Evolutionary conservation across 2,329 filamentous ascomycete genomes (phyloP), one percentile per base, ranked within the genome.

Genomic region (Fusarium sp.): DNA sequence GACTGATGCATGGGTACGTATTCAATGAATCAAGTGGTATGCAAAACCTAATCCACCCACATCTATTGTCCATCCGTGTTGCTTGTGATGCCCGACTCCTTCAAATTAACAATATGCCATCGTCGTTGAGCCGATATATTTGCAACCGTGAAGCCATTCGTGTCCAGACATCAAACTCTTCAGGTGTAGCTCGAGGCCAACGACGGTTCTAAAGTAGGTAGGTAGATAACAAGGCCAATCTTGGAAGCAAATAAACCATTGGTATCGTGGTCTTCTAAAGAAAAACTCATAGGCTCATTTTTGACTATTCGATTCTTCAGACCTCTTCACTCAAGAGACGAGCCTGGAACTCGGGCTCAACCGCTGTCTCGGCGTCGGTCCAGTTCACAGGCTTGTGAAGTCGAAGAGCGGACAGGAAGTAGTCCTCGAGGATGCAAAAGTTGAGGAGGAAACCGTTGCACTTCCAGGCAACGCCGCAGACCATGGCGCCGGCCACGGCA

Each of bases 401-500:
- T 49, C 87, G 79, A 36, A 90, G 70, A 12, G 81, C 68, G 78
- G 82, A 86, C 32, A 91, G 75, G 71, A 91, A 89, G 70, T 87
- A 90, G 67, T 91, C 89, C 72, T 91, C 89, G 13, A 91, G 28
- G 2, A 85, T 81, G 29, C 89, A 75, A 51, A 91, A 73, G 72
- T 91, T 91, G 50, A 90, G 75, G 52, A 91, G 72, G 13, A 83
- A 68, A 28, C 73, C 73, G 65, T 85, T 85, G 42, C 74, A 74
- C 53, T 82, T 74, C 88, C 89, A 91, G 1, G 87, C 88, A 6
- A 90, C 62, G 4, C 78, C 79, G 67, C 88, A 91, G 4, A 91
- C 87, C 29, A 84, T 70, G 6, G 87, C 85, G 12, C 89, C 89
- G 0, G 88, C 89, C 2, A 91, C 83, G 0, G 89, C 89, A 71